A percentile compares a stretch with the other conserved stretches of the same genome.
phyloP scores from a whole-genome alignment of 2,329 filamentous ascomycete genomes.

The Penicillium sp. region DNA sequence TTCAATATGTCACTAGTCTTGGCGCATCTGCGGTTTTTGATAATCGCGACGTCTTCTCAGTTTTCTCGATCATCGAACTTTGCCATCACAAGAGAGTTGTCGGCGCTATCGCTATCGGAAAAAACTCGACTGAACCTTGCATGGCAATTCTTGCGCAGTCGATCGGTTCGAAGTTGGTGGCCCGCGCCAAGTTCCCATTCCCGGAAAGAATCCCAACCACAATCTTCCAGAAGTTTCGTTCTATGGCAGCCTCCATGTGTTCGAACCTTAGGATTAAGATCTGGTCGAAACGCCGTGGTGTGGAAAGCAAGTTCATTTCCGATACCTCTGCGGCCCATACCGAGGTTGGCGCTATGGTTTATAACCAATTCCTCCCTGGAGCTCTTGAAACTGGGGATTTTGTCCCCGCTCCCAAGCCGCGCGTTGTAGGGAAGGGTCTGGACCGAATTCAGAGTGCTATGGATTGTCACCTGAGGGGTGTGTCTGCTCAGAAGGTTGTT shows the following conservation, averaged over 20 bases:
- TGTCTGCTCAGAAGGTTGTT: not conserved
- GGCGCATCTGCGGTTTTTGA: slow-evolving; percentile 1
- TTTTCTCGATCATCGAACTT: not conserved
- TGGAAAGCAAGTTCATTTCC: not conserved
- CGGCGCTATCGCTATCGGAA: slow-evolving; percentile 2
- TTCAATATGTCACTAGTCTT: not conserved
- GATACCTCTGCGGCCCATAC: not conserved
- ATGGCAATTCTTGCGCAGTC: not conserved
- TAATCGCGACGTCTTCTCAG: not conserved
- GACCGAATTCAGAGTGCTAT: not conserved
- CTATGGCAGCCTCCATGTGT: not conserved
- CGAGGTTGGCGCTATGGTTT: not conserved
- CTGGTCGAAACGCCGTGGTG: not conserved
- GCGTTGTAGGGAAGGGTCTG: not conserved
- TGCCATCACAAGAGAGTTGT: not conserved
- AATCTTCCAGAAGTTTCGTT: not conserved
- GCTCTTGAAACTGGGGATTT: not conserved
- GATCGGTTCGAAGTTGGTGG: slow-evolving; percentile 1
- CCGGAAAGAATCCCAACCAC: not conserved
- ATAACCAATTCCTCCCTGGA: not conserved
- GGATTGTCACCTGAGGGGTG: not conserved
- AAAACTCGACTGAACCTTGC: slow-evolving; percentile 2
- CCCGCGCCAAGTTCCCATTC: not conserved
- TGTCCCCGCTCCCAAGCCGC: not conserved
- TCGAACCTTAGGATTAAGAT: not conserved